These are phyloP conservation scores for Paramecium octaurelia DNA, from an alignment of 73 alveolate species.

Conservation along the genomic window DNA sequence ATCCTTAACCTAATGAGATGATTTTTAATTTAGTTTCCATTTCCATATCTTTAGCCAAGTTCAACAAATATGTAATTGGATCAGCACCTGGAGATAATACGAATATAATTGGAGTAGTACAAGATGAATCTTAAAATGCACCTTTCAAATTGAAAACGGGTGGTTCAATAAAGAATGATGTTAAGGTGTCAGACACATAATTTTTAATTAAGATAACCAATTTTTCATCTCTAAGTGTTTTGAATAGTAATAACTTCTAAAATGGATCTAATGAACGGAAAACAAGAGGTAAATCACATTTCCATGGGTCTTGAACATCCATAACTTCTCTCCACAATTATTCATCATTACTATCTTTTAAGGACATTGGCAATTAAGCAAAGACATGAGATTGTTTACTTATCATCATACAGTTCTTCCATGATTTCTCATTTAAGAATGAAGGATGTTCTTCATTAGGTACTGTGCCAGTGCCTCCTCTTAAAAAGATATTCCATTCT, in stretches of 20 bases:
- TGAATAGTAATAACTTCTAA: conserved; percentile 89
- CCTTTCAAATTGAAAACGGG: conserved; percentile 98
- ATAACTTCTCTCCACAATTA: conserved; percentile 50
- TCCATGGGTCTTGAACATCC: conserved; percentile 58
- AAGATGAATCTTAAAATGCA: conserved; percentile 93
- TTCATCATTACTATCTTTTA: conserved; percentile 68
- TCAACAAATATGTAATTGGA: conserved; percentile 96
- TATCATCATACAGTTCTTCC: background rate
- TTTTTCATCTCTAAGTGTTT: conserved; percentile 92
- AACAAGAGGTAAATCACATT: conserved; percentile 49
- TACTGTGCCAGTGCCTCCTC: conserved; percentile 88
- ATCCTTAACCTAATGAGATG: conserved; percentile 99
- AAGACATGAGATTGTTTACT: conserved; percentile 52
- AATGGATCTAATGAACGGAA: conserved; percentile 91
- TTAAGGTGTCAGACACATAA: conserved; percentile 84
- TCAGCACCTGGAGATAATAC: conserved; percentile 99
- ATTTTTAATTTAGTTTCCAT: conserved; percentile 92
- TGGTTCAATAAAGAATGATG: conserved; percentile 91
- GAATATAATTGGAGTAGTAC: conserved; percentile 98
- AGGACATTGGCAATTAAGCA: conserved; percentile 71
- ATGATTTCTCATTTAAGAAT: conserved; percentile 57
- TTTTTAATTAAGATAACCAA: conserved; percentile 81
- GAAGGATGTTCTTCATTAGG: conserved; percentile 78
- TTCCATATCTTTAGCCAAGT: conserved; percentile 94
- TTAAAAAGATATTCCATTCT: conserved; percentile 91